Evolutionary conservation across 495 filamentous ascomycete genomes (phyloP).

Genomic region (Astrothelium subdiscretum): DNA sequence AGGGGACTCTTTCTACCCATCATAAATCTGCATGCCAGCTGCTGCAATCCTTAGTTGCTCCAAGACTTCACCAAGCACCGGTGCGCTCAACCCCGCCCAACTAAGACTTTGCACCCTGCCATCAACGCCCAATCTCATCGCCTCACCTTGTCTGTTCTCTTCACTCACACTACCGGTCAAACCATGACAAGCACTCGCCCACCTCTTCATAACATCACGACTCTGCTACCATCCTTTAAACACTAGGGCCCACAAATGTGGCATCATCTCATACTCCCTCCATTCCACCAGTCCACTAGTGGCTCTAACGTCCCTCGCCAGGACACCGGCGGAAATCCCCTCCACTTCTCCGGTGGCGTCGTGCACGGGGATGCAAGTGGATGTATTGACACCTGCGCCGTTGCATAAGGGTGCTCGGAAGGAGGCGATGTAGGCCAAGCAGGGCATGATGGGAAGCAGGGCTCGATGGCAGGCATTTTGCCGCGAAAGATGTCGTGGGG

Average conservation of each 20-base stretch:
- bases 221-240: not conserved
- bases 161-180: not conserved
- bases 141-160: not conserved
- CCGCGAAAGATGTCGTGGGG: constrained; percentile 2
- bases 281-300: constrained; percentile 8
- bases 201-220: not conserved
- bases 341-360: constrained; percentile 10
- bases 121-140: not conserved
- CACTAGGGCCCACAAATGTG: constrained; percentile 10
- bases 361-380: constrained; percentile 11
- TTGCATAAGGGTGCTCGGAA: constrained; percentile 10
- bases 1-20: not conserved
- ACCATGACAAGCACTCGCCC: not conserved
- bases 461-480: not conserved
- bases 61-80: not conserved
- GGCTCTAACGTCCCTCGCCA: constrained; percentile 5
- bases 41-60: not conserved
- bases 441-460: constrained; percentile 3
- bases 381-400: constrained; percentile 9
- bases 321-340: constrained; percentile 12
- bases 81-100: not conserved
- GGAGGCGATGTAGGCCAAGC: constrained; percentile 15
- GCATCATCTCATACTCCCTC: constrained; percentile 17
- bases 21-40: not conserved
- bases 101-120: not conserved